Evolutionary conservation across 805 yeast species (phyloP).

Genomic region (Torulaspora delbrueckii): DNA sequence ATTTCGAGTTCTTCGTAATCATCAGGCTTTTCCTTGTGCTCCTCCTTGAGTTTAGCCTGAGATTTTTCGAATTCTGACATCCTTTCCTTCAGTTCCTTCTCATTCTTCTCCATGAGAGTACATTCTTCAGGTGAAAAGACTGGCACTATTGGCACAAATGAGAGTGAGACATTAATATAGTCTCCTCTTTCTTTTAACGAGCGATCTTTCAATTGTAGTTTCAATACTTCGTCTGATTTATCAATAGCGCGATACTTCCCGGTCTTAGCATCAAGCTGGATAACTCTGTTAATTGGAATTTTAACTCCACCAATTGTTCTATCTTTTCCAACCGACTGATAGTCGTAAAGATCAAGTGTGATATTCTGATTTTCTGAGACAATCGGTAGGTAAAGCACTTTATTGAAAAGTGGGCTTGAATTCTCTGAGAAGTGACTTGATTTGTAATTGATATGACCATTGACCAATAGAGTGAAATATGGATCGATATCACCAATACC

Average conservation of each 20-base stretch:
- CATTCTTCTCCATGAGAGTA: slow-evolving; percentile 42
- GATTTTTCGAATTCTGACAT: slow-evolving; percentile 39
- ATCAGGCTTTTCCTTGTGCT: slow-evolving; percentile 52
- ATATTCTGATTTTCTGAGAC: slow-evolving; percentile 56
- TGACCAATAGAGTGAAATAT: slow-evolving; percentile 54
- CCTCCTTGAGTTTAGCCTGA: slow-evolving; percentile 46
- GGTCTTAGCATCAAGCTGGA: slow-evolving; percentile 39
- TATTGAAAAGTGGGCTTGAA: slow-evolving; percentile 54
- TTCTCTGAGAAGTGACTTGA: slow-evolving; percentile 53
- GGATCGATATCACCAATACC: slow-evolving; percentile 74
- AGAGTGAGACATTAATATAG: slow-evolving; percentile 46
- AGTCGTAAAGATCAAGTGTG: slow-evolving; percentile 58
- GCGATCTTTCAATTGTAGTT: slow-evolving; percentile 30
- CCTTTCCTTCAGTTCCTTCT: slow-evolving; percentile 38
- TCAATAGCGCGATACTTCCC: slow-evolving; percentile 48
- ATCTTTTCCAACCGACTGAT: slow-evolving; percentile 58
- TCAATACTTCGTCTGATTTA: slow-evolving; percentile 44
- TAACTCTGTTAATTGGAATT: slow-evolving; percentile 42
- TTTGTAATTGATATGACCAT: slow-evolving; percentile 52
- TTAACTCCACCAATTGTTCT: slow-evolving; percentile 57
- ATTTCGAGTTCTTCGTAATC: slow-evolving; percentile 60
- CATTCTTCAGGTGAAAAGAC: slow-evolving; percentile 57
- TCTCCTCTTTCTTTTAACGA: slow-evolving; percentile 48
- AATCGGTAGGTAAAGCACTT: slow-evolving; percentile 56
- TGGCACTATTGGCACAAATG: slow-evolving; percentile 62